Base-by-base conservation (phyloP, 1,284 basidiomycete genomes). In the Malassezia sympodialis region DNA sequence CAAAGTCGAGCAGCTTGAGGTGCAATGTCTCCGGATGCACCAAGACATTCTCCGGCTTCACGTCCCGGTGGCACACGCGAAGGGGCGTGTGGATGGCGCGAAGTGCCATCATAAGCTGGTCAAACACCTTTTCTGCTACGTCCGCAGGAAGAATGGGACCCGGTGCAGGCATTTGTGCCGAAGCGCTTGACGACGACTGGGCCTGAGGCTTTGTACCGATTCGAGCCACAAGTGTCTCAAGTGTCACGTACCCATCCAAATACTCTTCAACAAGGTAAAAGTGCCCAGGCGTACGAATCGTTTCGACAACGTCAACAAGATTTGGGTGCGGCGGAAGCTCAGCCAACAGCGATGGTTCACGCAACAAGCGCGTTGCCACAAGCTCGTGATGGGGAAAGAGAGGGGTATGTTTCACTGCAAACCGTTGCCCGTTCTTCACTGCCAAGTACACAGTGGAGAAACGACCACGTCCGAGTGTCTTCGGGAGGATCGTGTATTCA, bases 251-350 rank as follows among this genome's bases (percentile, higher is more conserved):
- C 1, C 76, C 76, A 1, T 76, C 77, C 11, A 80, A 73, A 44
- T 72, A 78, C 34, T 80, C 79, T 48, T 78, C 79, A 49, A 82
- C 76, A n/a, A 82, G 78, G 66, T 82, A 82, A 61, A 80, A 80
- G 63, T 81, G 79, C 2, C 79, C 79, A 4, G 78, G 75, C 0
- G 80, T 81, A 4, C 79, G 68, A 24, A 81, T 77, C 47, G 78
- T 80, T 32, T 80, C 79, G 58, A 77, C 76, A 3, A 81, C 80
- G 37, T 76, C 75, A 58, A 81, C 77, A 23, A 81, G 73, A 59
- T 80, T 80, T 1, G 79, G 80, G 65, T 81, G 80, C 1, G 78
- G 78, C 0, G 78, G 77, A 1, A 82, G 72, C 63, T 81, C 78
- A 1, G 79, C 78, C 14, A 82, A 72, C 14, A 82, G 74, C 0